Percentiles rank a stretch among this genome's conserved stretches.
Conservation (phyloP, 345 rosid species). For the Camelina hispida region DNA sequence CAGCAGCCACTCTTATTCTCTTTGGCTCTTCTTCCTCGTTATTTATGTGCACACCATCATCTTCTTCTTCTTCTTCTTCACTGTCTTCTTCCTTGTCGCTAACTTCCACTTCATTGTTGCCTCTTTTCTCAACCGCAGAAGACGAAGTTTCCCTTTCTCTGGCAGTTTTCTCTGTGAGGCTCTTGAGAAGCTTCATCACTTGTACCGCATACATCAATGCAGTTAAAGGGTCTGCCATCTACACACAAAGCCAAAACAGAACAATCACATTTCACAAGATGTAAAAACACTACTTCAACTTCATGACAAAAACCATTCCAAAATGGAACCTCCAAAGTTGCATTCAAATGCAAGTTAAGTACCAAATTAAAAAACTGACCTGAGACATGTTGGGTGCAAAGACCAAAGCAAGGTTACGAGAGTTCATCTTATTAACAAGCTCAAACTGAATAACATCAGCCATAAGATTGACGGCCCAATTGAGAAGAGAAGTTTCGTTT, state of each 20-base stretch:
- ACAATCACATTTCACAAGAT: conserved; percentile 29
- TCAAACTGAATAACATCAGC: conserved; percentile 91
- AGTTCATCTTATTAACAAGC: conserved; percentile 90
- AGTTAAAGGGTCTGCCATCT: conserved; percentile 97
- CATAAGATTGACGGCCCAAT: conserved; percentile 94
- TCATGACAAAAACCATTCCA: neutral
- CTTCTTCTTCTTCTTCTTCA: conserved; percentile 13
- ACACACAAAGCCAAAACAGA: conserved; percentile 34
- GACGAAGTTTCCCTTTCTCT: conserved; percentile 54
- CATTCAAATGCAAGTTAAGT: too few species aligned
- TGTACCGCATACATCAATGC: conserved; percentile 98
- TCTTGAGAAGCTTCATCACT: conserved; percentile 95
- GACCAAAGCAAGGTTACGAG: conserved; percentile 92
- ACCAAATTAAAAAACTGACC: conserved; percentile 50
- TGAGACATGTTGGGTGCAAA: conserved; percentile 99
- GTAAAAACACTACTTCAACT: neutral
- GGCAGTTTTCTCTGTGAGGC: conserved; percentile 63
- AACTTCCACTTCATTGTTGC: conserved; percentile 20
- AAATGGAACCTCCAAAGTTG: conserved; percentile 5
- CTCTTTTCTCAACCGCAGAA: conserved; percentile 14
- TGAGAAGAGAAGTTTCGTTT: conserved; percentile 82
- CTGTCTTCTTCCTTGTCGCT: neutral
- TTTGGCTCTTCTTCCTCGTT: conserved; percentile 30
- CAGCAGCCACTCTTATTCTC: conserved; percentile 11
- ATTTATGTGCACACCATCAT: conserved; percentile 32